These are phyloP conservation scores for Isochrysis galbana DNA, from an alignment of 78 protist genomes.

Conservation along the genomic window DNA sequence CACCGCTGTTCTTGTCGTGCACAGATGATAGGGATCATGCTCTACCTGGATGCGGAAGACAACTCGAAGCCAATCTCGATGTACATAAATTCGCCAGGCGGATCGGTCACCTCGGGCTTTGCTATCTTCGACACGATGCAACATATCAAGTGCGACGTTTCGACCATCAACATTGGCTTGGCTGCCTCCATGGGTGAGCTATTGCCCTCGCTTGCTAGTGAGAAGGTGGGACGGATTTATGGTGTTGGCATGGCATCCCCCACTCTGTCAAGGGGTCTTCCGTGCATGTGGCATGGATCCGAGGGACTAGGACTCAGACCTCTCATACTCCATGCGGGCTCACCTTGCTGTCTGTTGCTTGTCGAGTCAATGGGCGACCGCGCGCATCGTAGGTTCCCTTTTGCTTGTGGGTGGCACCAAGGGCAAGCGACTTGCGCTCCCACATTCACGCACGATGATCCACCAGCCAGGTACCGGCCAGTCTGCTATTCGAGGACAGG, in stretches of 20 bases:
- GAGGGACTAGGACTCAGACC: no score
- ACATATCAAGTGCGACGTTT: constrained; percentile 29
- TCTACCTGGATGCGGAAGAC: constrained; percentile 35
- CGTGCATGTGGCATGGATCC: no score
- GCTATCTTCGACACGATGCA: constrained; percentile 48
- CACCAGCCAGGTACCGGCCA: constrained; percentile 30
- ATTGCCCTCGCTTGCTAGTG: no score
- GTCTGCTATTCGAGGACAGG: not conserved
- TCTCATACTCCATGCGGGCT: no score
- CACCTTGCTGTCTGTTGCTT: no score
- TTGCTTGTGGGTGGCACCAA: not conserved
- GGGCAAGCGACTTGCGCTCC: constrained; percentile 20
- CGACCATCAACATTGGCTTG: constrained; percentile 36
- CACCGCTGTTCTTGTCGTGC: no score
- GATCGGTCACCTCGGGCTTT: constrained; percentile 46
- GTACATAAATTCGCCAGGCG: constrained; percentile 55
- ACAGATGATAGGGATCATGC: constrained; percentile 1
- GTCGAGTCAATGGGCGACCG: no score
- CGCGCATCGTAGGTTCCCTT: constrained; percentile 23
- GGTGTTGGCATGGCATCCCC: no score
- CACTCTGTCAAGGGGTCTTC: no score
- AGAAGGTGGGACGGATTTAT: no score
- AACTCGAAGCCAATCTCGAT: constrained; percentile 12
- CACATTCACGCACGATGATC: constrained; percentile 22
- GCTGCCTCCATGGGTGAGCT: constrained; percentile 50